Evolutionary conservation across 2,329 filamentous ascomycete species (phyloP), one percentile per base, ranked within the genome.

Genomic region (Rutstroemia sp.): DNA sequence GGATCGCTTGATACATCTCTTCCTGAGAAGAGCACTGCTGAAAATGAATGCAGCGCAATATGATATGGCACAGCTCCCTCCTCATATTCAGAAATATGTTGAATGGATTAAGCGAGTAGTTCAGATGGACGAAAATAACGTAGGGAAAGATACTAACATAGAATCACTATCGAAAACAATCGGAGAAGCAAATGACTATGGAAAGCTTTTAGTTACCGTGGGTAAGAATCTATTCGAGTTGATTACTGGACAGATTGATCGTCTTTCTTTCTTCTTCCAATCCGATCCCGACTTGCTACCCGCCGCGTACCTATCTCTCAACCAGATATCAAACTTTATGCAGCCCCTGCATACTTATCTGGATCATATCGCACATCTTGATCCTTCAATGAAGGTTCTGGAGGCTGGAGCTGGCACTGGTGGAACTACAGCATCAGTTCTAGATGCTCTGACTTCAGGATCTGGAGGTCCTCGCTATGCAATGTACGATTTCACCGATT

Each of bases 401-500:
- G 63, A 68, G 48, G 59, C 66, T 25, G 61, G 61, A 10, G 62
- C 60, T 19, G 64, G 63, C 27, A 65, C 63, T 3, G 63, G 60
- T 25, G 56, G 55, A 37, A 19, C 47, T 2, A 64, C 63, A 9
- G 7, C 25, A 2, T 48, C 42, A 5, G 34, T 63, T 5, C 49
- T 63, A 16, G 18, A 54, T n/a, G 19, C 23, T 12, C 39, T 63
- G 5, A 44, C 27, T 10, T 51, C 49, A 4, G 16, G 21, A 4
- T 44, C 4, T 25, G 50, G 52, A 18, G 52, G 54, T 10, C 39
- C 39, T n/a, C 16, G 53, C 19, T 58, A 54, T 27, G 14, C 6
- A 9, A 37, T 38, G 1, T 73, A 76, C 58, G 70, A 52, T 55
- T 65, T 57, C 50, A 67, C 66, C 3, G 65, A 67, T 58, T 59